Conservation (phyloP, 345 rosid genomes). For the Boechera divaricarpa region DNA sequence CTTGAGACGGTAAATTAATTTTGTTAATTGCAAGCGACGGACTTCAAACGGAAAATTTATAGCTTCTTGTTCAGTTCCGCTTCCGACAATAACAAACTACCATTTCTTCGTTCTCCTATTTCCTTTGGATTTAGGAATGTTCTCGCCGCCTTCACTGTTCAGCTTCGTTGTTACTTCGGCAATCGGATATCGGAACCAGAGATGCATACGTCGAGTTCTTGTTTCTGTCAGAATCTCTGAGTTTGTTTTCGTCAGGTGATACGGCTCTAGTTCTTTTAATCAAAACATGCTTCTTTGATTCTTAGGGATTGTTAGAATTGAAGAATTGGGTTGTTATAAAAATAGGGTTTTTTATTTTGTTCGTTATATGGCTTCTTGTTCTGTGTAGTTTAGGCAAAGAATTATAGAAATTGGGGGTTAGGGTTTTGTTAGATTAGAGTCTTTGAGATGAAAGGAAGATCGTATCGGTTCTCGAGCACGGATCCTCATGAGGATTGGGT, state of each 20-base stretch:
- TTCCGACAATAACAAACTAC: constrained; percentile 29
- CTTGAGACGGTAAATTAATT: constrained; percentile 38
- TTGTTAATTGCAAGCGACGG: constrained; percentile 31
- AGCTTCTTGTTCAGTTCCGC: constrained; percentile 31
- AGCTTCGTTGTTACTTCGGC: neutral
- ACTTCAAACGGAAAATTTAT: constrained; percentile 29
- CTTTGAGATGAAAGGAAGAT: constrained; percentile 42
- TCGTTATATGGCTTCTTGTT: constrained; percentile 1
- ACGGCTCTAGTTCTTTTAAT: constrained; percentile 17
- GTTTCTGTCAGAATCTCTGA: constrained; percentile 19
- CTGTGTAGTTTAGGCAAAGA: constrained; percentile 6
- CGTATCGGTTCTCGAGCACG: constrained; percentile 48
- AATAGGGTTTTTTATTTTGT: neutral
- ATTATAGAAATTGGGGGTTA: constrained; percentile 31
- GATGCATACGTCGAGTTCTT: neutral
- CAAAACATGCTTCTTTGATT: constrained; percentile 23
- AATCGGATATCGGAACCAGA: neutral
- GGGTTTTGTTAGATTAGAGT: constrained; percentile 36
- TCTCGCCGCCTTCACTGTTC: neutral
- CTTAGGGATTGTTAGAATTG: constrained; percentile 26
- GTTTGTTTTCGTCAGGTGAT: constrained; percentile 13
- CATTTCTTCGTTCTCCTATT: neutral
- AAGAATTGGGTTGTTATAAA: constrained; percentile 8
- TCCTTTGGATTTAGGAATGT: constrained; percentile 12
- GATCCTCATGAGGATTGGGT: constrained; percentile 96